Conservation (phyloP, 2,329 filamentous ascomycete species). For the Aspergillus ibericus region DNA sequence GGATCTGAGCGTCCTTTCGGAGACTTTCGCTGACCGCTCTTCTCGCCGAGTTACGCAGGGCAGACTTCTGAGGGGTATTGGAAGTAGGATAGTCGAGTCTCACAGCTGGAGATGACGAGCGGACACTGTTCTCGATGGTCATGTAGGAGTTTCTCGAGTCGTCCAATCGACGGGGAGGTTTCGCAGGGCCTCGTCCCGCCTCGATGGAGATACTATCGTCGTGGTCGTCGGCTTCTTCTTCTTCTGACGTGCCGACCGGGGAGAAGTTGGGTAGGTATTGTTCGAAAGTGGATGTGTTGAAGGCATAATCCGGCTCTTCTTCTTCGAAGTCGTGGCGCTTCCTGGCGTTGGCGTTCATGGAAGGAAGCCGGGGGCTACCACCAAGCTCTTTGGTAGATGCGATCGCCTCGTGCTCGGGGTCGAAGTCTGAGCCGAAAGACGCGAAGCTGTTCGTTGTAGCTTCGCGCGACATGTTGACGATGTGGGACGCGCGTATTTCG, state of each 20-base stretch:
- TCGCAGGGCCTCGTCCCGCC: slow-evolving; percentile 53
- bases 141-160: slow-evolving; percentile 54
- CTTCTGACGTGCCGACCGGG: slow-evolving; percentile 41
- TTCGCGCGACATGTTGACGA: slow-evolving; percentile 23
- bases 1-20: slow-evolving; percentile 43
- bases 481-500: slow-evolving; percentile 8
- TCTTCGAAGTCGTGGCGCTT: slow-evolving; percentile 19
- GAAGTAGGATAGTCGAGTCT: slow-evolving; percentile 38
- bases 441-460: slow-evolving; percentile 30
- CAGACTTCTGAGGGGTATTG: slow-evolving; percentile 38
- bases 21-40: slow-evolving; percentile 38
- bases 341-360: slow-evolving; percentile 21
- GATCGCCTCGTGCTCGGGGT: slow-evolving; percentile 45
- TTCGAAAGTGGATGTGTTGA: slow-evolving; percentile 49
- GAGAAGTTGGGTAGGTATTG: slow-evolving; percentile 52
- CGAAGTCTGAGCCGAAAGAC: slow-evolving; percentile 41
- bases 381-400: slow-evolving; percentile 41
- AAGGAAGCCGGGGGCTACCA: slow-evolving; percentile 27
- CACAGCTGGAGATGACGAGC: slow-evolving; percentile 43
- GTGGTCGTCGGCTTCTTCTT: slow-evolving; percentile 38
- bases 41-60: slow-evolving; percentile 29
- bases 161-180: slow-evolving; percentile 38
- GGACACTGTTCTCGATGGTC: slow-evolving; percentile 48
- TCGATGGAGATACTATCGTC: slow-evolving; percentile 58
- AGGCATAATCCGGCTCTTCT: slow-evolving; percentile 44